phyloP scores from a whole-genome alignment of 1,284 basidiomycete genomes.

The Cutaneotrichosporon arboriforme region DNA sequence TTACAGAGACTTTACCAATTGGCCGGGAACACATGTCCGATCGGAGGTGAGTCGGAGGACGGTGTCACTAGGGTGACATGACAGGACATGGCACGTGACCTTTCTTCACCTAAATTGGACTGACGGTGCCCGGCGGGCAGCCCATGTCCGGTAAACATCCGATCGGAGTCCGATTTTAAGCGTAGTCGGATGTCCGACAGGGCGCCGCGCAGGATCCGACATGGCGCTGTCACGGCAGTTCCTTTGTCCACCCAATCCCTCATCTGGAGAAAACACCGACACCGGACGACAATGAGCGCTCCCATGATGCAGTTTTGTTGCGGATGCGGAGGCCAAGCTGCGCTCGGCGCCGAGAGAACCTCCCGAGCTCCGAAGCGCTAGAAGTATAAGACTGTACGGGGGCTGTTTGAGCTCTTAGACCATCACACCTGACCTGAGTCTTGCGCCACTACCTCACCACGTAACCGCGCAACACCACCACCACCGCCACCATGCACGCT shows the following conservation, averaged over 20 bases:
- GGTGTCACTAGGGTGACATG: no score
- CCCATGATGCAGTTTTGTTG: no score
- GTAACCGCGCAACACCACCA: neutral
- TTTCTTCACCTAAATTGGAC: no score
- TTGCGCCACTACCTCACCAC: neutral
- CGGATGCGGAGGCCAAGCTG: no score
- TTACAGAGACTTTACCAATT: neutral
- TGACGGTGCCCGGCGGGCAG: no score
- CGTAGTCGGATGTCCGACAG: neutral
- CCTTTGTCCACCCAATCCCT: neutral
- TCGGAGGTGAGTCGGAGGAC: neutral
- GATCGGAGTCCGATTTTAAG: neutral
- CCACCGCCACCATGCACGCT: conserved; percentile 26
- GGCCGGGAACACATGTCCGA: no score
- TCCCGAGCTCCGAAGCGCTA: neutral
- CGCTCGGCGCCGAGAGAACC: neutral
- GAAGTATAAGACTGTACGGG: neutral
- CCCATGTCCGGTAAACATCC: no score
- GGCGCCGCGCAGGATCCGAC: no score
- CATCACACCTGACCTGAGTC: neutral
- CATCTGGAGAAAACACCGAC: neutral
- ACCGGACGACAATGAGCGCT: no score
- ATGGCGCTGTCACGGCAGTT: neutral
- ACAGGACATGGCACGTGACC: no score
- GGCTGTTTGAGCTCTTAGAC: neutral